Evolutionary conservation across 192 early-diverging fungal species (phyloP).

Genomic region (Podila epigama): DNA sequence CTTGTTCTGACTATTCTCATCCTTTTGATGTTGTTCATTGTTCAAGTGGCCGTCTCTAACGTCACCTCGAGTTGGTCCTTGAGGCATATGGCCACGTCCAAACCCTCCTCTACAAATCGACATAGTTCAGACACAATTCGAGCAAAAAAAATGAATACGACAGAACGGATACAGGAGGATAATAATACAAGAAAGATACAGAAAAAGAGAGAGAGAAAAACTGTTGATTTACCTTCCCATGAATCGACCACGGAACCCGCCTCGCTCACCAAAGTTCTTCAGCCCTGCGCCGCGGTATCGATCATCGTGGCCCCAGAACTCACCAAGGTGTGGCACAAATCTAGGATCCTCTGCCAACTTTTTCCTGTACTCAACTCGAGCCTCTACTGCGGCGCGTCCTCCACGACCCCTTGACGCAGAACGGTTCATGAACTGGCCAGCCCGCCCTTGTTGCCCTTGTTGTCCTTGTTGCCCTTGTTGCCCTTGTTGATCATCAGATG

Average conservation of each 20-base stretch:
- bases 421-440: constrained; percentile 9
- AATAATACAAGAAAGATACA: neutral
- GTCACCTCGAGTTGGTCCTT: constrained; percentile 26
- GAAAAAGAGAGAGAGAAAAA: no score
- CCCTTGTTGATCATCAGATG: neutral
- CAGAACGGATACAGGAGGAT: neutral
- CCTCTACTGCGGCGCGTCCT: constrained; percentile 36
- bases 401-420: constrained; percentile 31
- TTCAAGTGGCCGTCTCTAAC: constrained; percentile 11
- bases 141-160: neutral
- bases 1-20: constrained; percentile 4
- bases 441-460: neutral
- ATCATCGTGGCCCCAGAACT: constrained; percentile 68
- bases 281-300: constrained; percentile 59
- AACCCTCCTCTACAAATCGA: constrained; percentile 16
- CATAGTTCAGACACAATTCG: neutral
- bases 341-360: constrained; percentile 63
- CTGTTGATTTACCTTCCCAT: constrained; percentile 40
- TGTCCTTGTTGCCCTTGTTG: neutral
- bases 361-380: constrained; percentile 59
- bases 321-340: constrained; percentile 63
- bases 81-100: constrained; percentile 17
- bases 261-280: constrained; percentile 50
- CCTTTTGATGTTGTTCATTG: constrained; percentile 4
- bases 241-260: constrained; percentile 38